Conservation (phyloP, 2,329 filamentous ascomycete genomes). For the Phoma sp. region DNA sequence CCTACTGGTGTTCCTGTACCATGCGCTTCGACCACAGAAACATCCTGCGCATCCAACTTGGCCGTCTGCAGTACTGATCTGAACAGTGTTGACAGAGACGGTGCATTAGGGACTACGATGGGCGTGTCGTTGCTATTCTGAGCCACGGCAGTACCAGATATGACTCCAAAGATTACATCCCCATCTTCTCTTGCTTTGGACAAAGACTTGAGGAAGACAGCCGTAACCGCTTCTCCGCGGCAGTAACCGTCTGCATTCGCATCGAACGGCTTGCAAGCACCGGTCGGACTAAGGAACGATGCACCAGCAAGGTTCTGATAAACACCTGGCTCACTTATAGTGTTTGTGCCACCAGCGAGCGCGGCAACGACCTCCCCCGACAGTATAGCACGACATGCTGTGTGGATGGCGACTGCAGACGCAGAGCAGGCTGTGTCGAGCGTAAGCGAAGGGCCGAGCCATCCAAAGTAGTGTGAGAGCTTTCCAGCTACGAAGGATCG, state of each 20-base stretch:
- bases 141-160: constrained; percentile 32
- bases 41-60: constrained; percentile 6
- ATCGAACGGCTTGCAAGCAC: constrained; percentile 53
- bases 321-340: constrained; percentile 37
- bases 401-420: constrained; percentile 28
- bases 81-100: constrained; percentile 20
- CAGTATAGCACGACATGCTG: constrained; percentile 35
- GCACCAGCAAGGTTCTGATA: constrained; percentile 47
- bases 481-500: constrained; percentile 29
- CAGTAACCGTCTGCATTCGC: constrained; percentile 60
- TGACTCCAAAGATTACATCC: constrained; percentile 55
- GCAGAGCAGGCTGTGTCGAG: constrained; percentile 48
- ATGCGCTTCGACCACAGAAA: constrained; percentile 21
- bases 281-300: constrained; percentile 52
- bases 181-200: constrained; percentile 59
- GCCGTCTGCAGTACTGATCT: constrained; percentile 8
- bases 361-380: constrained; percentile 35
- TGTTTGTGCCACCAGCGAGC: constrained; percentile 47
- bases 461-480: constrained; percentile 36
- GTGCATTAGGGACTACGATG: constrained; percentile 21
- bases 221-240: constrained; percentile 56
- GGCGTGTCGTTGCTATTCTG: constrained; percentile 20
- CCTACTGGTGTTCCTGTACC: constrained; percentile 28
- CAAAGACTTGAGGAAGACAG: constrained; percentile 59
- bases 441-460: constrained; percentile 28